Base-by-base conservation (phyloP, 805 yeast species). In the Candida montana region DNA sequence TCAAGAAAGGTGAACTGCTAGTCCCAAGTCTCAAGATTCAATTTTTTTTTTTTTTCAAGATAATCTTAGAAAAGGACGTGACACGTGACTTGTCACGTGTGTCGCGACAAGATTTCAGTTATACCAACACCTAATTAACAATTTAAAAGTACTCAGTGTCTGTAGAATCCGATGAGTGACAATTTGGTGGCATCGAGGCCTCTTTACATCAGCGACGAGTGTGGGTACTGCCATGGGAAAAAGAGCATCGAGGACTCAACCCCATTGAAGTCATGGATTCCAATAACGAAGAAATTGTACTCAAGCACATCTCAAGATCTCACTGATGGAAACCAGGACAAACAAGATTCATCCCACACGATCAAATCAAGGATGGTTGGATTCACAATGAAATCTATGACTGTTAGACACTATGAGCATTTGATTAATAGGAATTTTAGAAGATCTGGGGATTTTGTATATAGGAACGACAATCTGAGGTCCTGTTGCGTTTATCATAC, bases 401-500 rank as follows among this genome's bases (percentile, higher is more conserved):
- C 77, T 0, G 64, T 74, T 7, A 57, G 58, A 15, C 73, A 71
- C 21, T 88, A 88, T 54, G 90, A 85, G 53, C 54, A 51, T 17
- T 57, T 85, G 48, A 76, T 90, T 52, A 80, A 87, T 51, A 64
- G 69, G 50, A 95, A 95, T 2, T 88, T 75, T 55, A 74, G 95
- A 58, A 66, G 97, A 41, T 83, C 93, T 26, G 96, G 96, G 0
- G 58, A 62, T 2, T 83, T 77, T 48, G 46, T 83, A 7, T 84
- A 77, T 55, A 74, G 71, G 53, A 78, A 85, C 1, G 96, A 90
- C 57, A 59, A 77, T 46, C 54, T 83, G 24, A 61, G 89, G 31
- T 77, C 77, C 32, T 89, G 97, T 57, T 89, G 97, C 52, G 70
- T 90, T 17, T 71, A 80, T 59, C 86, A 77, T 57, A 82, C 96